Evolutionary conservation across 1,284 basidiomycete species (phyloP), one percentile per base, ranked within the genome.

Genomic region (Ustilago shanxiensis): DNA sequence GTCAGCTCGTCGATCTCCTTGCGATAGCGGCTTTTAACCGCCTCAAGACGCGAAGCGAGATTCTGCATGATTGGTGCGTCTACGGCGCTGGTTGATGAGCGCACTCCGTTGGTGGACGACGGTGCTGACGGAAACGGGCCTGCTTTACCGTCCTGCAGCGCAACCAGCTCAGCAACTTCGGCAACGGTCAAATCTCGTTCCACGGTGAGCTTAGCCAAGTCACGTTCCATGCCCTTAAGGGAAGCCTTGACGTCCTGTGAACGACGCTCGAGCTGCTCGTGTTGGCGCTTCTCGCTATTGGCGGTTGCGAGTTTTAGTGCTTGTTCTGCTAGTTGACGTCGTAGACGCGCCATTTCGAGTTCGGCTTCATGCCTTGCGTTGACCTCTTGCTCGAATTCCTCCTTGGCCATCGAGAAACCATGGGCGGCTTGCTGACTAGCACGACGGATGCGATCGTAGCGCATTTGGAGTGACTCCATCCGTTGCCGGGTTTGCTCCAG

Each of bases 161-260:
- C 90, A 28, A 91, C 89, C 24, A 99, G 89, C 87, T 98, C 94
- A 83, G 96, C 95, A 22, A 98, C 91, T 85, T 99, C 96, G 1
- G 95, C 95, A 62, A 97, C 87, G 10, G 93, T 90, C 87, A 98
- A 90, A 81, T 98, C 96, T 24, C 96, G 90, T 87, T 98, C 93
- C 0, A 92, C 93, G 81, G 91, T 92, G 62, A 99, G 88, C 79
- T 92, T 92, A 20, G 94, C 94, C 22, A 98, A 88, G 83, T 97
- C 93, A 62, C 90, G 90, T 87, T 96, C 94, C 68, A 98, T 89
- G 3, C 89, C 91, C 55, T 90, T 90, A 52, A 99, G 88, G 77
- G 89, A 93, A 64, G 91, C 90, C 67, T 90, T 90, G 20, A 97
- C 88, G 79, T 98, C 93, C 73, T 92, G 91, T 7, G 92, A 92